A percentile compares a stretch with the other conserved stretches of the same genome.
These are phyloP conservation scores for Selenicereus undatus DNA, from an alignment of 148 eudicot genomes.

Conservation along the genomic window DNA sequence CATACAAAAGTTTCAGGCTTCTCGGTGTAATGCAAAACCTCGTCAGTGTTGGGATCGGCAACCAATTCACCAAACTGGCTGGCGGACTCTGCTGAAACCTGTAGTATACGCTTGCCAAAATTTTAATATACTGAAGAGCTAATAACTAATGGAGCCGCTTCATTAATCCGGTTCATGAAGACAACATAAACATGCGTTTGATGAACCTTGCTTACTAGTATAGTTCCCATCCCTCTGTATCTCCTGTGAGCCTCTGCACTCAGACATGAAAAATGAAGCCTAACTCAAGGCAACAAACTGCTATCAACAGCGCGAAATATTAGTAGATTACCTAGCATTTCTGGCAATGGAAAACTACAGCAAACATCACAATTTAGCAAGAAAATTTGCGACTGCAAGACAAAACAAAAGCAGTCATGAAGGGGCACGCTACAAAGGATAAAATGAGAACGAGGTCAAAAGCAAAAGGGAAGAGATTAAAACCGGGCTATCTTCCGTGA, in stretches of 20 bases:
- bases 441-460: not conserved
- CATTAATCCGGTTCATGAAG: not conserved
- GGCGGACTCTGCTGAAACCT: constrained; percentile 70
- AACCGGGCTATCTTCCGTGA: constrained; percentile 81
- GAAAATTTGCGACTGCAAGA: constrained; percentile 65
- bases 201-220: constrained; percentile 66
- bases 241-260: constrained; percentile 64
- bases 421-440: no score
- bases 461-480: constrained; percentile 19
- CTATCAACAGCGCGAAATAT: not conserved
- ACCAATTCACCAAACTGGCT: constrained; percentile 71
- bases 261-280: constrained; percentile 13
- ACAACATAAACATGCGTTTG: constrained; percentile 13
- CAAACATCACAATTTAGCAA: constrained; percentile 94
- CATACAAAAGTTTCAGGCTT: no score
- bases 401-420: constrained; percentile 12
- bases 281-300: not conserved
- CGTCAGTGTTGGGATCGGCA: no score
- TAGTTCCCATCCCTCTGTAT: constrained; percentile 67
- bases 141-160: not conserved
- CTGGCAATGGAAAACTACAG: constrained; percentile 90
- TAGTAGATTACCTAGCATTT: constrained; percentile 77
- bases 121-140: not conserved
- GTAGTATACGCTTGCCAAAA: constrained; percentile 4
- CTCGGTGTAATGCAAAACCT: no score